Evolutionary conservation across 2,329 filamentous ascomycete genomes (phyloP), one percentile per base, ranked within the genome.

Genomic region (Lomentospora prolificans): DNA sequence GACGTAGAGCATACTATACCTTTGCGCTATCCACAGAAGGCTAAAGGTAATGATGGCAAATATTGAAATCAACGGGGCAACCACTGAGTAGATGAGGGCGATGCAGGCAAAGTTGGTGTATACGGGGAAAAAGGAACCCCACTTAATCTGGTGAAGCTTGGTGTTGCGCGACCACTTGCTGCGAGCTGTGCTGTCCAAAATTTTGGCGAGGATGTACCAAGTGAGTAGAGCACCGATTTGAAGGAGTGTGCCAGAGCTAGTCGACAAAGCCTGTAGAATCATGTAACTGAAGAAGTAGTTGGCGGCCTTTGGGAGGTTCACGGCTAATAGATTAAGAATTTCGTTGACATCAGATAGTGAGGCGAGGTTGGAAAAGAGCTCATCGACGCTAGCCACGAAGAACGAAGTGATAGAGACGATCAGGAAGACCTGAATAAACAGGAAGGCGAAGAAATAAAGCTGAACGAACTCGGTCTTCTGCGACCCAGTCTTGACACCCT

Each of bases 251-350:
- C 88, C 90, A 1, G 92, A 92, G 68, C 90, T 96, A 60, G 89
- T 90, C 60, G 89, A 90, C 63, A 97, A 78, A 0, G 91, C 90
- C 65, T 97, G 94, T 8, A 99, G 84, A 66, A 96, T 86, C 84
- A 99, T 91, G 78, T 99, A 99, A 1, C 90, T 92, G 76, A 96
- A 97, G 75, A 97, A 99, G 70, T 97, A 99, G 66, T 96, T 96
- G 62, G 90, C 87, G 0, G 91, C 86, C 62, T 83, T 87, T 2
- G 94, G 94, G 4, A 99, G 74, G 58, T 91, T 94, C 9, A 75
- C 68, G 0, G 92, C 92, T 27, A 99, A 73, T 0, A 87, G 76
- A 17, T 81, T 69, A 0, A 94, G 82, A 57, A 95, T 81, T 36
- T 77, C 78, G n/a, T 74, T 71, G 6, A 89, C 84, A 50, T 89